Evolutionary conservation across 306 rosid genomes (phyloP).

Genomic region (Luffa aegyptiaca): DNA sequence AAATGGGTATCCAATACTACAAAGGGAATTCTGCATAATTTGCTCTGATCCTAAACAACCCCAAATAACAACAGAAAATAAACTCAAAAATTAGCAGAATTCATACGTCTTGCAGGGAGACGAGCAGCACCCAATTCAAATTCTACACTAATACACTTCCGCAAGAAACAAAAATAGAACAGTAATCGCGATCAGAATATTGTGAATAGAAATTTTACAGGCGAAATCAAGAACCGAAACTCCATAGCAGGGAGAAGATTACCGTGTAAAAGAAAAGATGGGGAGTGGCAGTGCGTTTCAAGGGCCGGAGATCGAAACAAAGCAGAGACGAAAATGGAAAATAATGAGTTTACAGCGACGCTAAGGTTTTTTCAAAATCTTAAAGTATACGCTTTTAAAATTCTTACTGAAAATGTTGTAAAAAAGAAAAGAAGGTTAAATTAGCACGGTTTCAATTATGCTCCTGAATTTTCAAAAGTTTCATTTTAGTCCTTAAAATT

Average conservation of each 20-base stretch:
- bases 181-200: neutral
- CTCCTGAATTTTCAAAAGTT: too few relatives aligned
- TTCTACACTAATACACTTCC: neutral
- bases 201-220: neutral
- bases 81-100: neutral
- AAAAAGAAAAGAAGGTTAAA: too few relatives aligned
- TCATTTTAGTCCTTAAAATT: too few relatives aligned
- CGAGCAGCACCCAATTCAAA: conserved; percentile 9
- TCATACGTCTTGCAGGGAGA: neutral
- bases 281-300: neutral
- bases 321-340: neutral
- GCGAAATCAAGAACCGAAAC: neutral
- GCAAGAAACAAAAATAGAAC: neutral
- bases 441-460: too few relatives aligned
- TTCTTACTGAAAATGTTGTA: too few relatives aligned
- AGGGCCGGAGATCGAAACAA: neutral
- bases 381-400: neutral
- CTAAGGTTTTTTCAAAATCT: neutral
- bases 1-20: neutral
- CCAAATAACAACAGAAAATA: neutral
- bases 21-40: neutral
- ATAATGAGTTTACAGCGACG: neutral
- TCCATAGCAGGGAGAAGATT: neutral
- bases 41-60: neutral
- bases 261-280: neutral